Evolutionary conservation across 2,329 filamentous ascomycete species (phyloP).

Genomic region (Pestalotiopsis fici): DNA sequence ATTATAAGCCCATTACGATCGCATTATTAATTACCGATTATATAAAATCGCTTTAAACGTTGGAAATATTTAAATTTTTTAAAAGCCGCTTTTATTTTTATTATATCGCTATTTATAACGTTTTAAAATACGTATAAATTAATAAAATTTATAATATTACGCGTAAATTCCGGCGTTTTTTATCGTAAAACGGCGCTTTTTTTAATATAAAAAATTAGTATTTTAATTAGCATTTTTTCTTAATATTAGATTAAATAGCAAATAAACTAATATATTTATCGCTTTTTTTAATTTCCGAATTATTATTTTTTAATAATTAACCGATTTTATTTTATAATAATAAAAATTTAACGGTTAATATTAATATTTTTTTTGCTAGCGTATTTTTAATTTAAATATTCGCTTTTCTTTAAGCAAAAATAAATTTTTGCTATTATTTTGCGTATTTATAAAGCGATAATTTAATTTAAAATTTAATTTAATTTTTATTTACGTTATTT

Average conservation of each 20-base stretch:
- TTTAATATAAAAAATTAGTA: not conserved
- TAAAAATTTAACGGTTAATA: too few relatives aligned
- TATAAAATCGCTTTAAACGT: not conserved
- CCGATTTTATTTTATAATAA: too few relatives aligned
- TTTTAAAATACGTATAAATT: not conserved
- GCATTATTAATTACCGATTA: not conserved
- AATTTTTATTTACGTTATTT: too few relatives aligned
- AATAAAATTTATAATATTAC: not conserved
- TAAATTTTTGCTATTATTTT: too few relatives aligned
- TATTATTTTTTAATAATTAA: too few relatives aligned
- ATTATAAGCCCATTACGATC: not conserved
- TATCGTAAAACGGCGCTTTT: not conserved
- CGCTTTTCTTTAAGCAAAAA: too few relatives aligned
- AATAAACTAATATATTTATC: too few relatives aligned
- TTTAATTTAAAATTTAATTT: too few relatives aligned
- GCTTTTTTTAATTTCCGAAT: too few relatives aligned
- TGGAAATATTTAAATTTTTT: not conserved
- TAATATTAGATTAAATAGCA: not conserved
- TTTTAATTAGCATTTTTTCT: not conserved
- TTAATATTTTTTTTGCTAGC: too few relatives aligned
- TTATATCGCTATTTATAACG: not conserved
- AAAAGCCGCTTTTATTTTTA: not conserved
- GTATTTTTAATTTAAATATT: too few relatives aligned
- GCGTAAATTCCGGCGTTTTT: not conserved
- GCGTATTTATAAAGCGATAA: too few relatives aligned